Base-by-base conservation (phyloP, 805 yeast species). In the Ogataea ramenticola region DNA sequence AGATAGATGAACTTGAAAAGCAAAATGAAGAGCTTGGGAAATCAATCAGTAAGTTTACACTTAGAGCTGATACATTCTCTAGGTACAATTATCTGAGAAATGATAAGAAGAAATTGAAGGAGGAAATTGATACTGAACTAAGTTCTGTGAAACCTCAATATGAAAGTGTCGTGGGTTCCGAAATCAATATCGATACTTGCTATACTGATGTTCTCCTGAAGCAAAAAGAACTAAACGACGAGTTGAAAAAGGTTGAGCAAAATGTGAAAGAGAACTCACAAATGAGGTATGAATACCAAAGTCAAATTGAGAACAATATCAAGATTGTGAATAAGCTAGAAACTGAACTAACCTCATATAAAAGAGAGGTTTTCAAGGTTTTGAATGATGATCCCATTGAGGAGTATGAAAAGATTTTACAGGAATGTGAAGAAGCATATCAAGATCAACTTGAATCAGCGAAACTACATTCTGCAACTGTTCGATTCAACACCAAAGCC, bases 401-500 rank as follows among this genome's bases (percentile, higher is more conserved):
- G 3, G 72, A 72, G 1, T 84, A 79, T 55, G 77, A 75, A 31
- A 64, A 62, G 1, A 66, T 74, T 6, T 48, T 82, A 2, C 56
- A 60, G 24, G 83, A 77, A 15, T 67, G 82, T 5, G 91, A 86
- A 53, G 73, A 72, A 16, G 82, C 81, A 36, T 75, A 77, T 49
- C 72, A 76, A 36, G 71, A 71, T 17, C 79, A 87, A 0, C 64
- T 78, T 15, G 85, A 82, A 49, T 80, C 83, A 44, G 57, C 77
- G 29, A 86, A 86, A 55, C 79, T 86, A 50, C 75, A 74, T 27
- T 79, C 78, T 37, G 85, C 88, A 2, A 81, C 90, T 0, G 66
- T 77, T 22, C 77, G 77, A 36, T 89, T 82, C 62, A 88, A 86
- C 54, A 62, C 70, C 20, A 77, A 76, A 37, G 96, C 96, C 0